These are phyloP conservation scores for Biscogniauxia sp. DNA, from an alignment of 2,329 filamentous ascomycete species.

Conservation along the genomic window DNA sequence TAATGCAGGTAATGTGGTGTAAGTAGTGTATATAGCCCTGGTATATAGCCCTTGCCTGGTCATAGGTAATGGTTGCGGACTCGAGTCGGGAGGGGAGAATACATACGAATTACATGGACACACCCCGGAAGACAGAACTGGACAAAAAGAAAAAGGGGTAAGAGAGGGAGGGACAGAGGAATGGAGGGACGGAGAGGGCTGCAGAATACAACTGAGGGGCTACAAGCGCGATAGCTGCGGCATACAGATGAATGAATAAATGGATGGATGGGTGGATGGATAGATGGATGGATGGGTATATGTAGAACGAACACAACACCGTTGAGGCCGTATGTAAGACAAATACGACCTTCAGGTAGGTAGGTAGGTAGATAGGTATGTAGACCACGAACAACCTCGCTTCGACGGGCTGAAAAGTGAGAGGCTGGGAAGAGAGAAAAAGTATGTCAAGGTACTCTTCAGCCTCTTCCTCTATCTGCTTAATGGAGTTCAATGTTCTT, in stretches of 20 bases:
- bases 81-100: not conserved
- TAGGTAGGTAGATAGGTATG: no score
- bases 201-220: not conserved
- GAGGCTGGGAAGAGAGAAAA: slow-evolving; percentile 3
- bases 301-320: not conserved
- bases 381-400: not conserved
- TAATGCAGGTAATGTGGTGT: no score
- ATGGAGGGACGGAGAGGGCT: not conserved
- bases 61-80: not conserved
- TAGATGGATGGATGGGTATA: not conserved
- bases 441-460: not conserved
- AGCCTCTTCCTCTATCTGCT: not conserved
- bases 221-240: not conserved
- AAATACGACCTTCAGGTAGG: not conserved
- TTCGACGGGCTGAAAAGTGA: not conserved
- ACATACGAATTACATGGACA: no score
- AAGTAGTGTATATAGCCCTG: no score
- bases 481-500: not conserved
- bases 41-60: not conserved
- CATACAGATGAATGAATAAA: not conserved
- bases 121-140: no score
- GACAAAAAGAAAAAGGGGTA: not conserved
- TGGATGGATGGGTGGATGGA: no score
- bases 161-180: not conserved
- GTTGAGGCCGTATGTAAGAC: slow-evolving; percentile 1